Base-by-base conservation (phyloP, 2,329 filamentous ascomycete genomes). In the Fonsecaea pedrosoi region DNA sequence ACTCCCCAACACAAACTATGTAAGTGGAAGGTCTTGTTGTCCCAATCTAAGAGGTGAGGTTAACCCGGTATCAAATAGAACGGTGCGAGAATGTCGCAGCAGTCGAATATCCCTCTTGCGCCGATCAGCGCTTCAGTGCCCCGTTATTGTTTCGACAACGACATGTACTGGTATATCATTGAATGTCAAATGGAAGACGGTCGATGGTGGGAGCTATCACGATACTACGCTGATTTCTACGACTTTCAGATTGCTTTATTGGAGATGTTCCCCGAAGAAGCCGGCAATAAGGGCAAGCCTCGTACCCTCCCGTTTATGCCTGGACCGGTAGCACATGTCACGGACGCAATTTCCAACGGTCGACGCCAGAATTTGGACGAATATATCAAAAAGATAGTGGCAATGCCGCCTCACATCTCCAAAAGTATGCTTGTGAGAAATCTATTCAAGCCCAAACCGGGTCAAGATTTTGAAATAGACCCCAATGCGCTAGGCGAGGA, bases 91-190 rank as follows among this genome's bases (percentile, higher is more conserved):
- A 77, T 77, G 69, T 72, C 83, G 70, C 75, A 80, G 54, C 80
- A 83, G 68, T 77, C 79, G 48, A 78, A 80, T 60, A 75, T 76
- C 66, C 81, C 92, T 7, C 87, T 89, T 71, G 90, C 93, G 1
- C 94, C 95, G 0, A 82, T 96, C 57, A 87, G 88, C 64, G 95
- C 94, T 12, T 90, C 88, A 60, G 96, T 98, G 73, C 94, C 94
- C 15, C 87, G 92, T 69, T 98, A 97, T 81, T 96, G 92, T 78
- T 98, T 96, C 75, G 92, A 93, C 67, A 94, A 98, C 76, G 94
- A 97, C 73, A 97, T 97, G 78, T 98, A 98, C 79, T 98, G 95
- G 92, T 99, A 98, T 75, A 92, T 97, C 62, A 94, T 99, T 66
- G 94, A 97, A 78, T 92, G 92, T 30, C 86, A 90, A 74, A 87